Conservation (phyloP, 441 rosid species). For the Jatropha podagrica region DNA sequence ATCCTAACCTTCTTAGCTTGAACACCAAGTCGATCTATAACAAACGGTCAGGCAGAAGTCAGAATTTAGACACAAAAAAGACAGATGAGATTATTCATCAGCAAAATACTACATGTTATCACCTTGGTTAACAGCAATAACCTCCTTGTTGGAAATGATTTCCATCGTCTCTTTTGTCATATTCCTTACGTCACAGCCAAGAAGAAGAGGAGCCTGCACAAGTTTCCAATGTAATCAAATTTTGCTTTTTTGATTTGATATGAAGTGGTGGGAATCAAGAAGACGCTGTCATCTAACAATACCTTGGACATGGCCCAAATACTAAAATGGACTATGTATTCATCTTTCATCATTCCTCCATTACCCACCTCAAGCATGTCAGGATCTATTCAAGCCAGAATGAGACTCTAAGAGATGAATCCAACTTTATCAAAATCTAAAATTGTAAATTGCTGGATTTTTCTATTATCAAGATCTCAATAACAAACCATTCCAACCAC, state of each 20-base stretch:
- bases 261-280: not conserved
- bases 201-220: constrained; percentile 50
- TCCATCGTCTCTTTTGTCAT: constrained; percentile 28
- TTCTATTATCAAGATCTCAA: not conserved
- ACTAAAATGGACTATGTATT: constrained; percentile 59
- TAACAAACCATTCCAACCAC: constrained; percentile 72
- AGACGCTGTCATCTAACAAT: not conserved
- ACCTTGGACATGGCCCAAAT: constrained; percentile 64
- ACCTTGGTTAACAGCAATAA: constrained; percentile 52
- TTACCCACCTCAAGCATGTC: constrained; percentile 77
- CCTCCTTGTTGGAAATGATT: constrained; percentile 41
- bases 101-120: constrained; percentile 2
- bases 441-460: not conserved
- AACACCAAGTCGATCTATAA: constrained; percentile 58
- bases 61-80: not conserved
- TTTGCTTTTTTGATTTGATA: not conserved
- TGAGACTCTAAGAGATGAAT: not conserved
- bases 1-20: constrained; percentile 61
- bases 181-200: constrained; percentile 52
- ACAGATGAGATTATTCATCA: not conserved
- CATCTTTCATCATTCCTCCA: constrained; percentile 62
- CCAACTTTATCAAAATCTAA: not conserved
- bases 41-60: constrained; percentile 14
- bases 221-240: not conserved
- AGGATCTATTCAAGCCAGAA: constrained; percentile 36